Percentiles rank a stretch among this genome's conserved stretches.
These are phyloP conservation scores for Patellifolia procumbens DNA, from an alignment of 179 eudicot species.

Conservation along the genomic window DNA sequence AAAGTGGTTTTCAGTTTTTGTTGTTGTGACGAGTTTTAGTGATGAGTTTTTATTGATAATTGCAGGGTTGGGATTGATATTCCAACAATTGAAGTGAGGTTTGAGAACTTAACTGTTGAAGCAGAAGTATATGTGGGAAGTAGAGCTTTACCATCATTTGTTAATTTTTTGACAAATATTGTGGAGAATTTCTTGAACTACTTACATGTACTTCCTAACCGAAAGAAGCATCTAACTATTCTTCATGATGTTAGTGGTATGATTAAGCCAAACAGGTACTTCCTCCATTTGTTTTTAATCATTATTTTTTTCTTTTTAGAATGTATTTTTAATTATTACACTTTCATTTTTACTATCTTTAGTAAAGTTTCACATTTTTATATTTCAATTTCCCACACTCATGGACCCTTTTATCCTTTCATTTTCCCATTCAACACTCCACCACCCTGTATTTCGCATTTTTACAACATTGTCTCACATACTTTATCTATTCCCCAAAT, in stretches of 20 bases:
- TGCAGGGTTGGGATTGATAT: constrained; percentile 46
- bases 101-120: constrained; percentile 35
- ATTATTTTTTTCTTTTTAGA: too few relatives aligned
- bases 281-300: too few relatives aligned
- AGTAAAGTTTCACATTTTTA: too few relatives aligned
- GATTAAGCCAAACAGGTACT: constrained; percentile 44
- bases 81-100: constrained; percentile 43
- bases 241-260: constrained; percentile 45
- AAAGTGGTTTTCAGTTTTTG: neutral
- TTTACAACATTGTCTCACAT: too few relatives aligned
- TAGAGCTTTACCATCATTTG: constrained; percentile 33
- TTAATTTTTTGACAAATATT: constrained; percentile 31
- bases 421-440: too few relatives aligned
- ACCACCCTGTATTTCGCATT: too few relatives aligned
- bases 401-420: too few relatives aligned
- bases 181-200: constrained; percentile 30
- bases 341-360: too few relatives aligned
- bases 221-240: constrained; percentile 39
- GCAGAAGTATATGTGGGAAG: constrained; percentile 36
- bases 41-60: neutral
- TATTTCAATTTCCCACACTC: too few relatives aligned
- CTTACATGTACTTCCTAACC: constrained; percentile 31
- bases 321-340: too few relatives aligned
- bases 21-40: too few relatives aligned
- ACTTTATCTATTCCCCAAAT: too few relatives aligned